Percentiles rank a stretch among this genome's conserved stretches.
These are phyloP conservation scores for Protomyces pachydermus DNA, from an alignment of 1,139 yeast genomes.

Conservation along the genomic window DNA sequence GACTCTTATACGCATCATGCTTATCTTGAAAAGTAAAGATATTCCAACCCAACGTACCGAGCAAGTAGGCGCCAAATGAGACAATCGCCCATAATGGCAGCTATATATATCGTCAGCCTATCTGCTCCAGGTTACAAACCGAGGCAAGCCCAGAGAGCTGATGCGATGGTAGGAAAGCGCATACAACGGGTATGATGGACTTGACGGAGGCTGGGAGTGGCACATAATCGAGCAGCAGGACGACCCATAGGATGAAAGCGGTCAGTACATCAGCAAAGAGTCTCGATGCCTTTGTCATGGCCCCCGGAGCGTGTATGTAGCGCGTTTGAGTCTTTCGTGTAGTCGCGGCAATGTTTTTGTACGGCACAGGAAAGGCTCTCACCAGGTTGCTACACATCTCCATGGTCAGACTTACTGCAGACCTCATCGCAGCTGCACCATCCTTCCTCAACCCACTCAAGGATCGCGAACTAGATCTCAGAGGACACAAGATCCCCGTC, in stretches of 20 bases:
- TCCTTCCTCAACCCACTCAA: slow-evolving; percentile 47
- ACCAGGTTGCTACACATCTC: too few relatives aligned
- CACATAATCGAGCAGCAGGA: slow-evolving; percentile 51
- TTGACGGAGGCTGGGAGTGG: slow-evolving; percentile 53
- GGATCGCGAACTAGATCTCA: slow-evolving; percentile 46
- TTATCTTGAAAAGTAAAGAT: slow-evolving; percentile 68
- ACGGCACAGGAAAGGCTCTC: too few relatives aligned
- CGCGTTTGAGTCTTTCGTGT: too few relatives aligned
- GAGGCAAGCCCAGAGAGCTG: background rate
- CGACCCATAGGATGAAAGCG: slow-evolving; percentile 51
- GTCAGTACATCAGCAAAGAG: slow-evolving; percentile 50
- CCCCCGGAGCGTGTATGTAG: background rate
- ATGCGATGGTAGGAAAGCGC: background rate
- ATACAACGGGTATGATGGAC: slow-evolving; percentile 54
- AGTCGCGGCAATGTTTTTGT: too few relatives aligned
- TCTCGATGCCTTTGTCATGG: slow-evolving; percentile 69
- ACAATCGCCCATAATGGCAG: slow-evolving; percentile 71
- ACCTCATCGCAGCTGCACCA: slow-evolving; percentile 49
- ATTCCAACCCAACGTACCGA: slow-evolving; percentile 67
- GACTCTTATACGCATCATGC: slow-evolving; percentile 61
- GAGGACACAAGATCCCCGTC: slow-evolving; percentile 43
- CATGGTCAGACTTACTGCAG: slow-evolving; percentile 44
- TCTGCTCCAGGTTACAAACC: too few relatives aligned
- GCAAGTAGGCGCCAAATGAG: slow-evolving; percentile 66
- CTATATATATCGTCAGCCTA: slow-evolving; percentile 32